Base-by-base conservation (phyloP, 73 alveolate genomes). In the Diophrys sp. region DNA sequence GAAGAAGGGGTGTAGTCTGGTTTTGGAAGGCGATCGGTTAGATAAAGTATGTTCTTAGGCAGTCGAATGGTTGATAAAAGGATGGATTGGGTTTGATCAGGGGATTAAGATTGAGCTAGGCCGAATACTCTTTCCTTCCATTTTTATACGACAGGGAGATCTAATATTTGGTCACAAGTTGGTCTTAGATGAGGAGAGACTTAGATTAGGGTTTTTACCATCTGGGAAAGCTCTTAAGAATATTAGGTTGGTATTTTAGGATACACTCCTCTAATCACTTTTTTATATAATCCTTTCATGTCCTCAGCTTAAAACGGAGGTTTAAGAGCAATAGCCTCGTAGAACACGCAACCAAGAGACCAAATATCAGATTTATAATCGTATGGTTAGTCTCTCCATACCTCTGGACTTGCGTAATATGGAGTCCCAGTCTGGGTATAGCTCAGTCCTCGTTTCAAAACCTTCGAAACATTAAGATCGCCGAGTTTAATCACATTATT, bases 261-360 rank as follows among this genome's bases (percentile, higher is more conserved):
- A 27, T 67, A 67, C n/a, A 31, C 55, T 5, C 91, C 91, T 69
- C 71, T 86, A 67, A 74, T 70, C 26, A 92, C 93, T 75, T 92
- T 88, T 69, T 82, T 88, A 74, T 70, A 92, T 67, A 92, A 79
- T 27, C 91, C 95, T 81, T 92, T 80, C 97, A 92, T 92, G 30
- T 92, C 89, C 55, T 81, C 85, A 32, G 95, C 96, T 89, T 81
- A 74, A 73, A 93, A 93, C 28, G 96, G 98, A 23, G 98, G 94
- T 56, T 78, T 84, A 8, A 90, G 67, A 77, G 94, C 87, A 2
- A 90, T 89, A 83, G 89, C 70, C 83, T 96, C 98, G 87, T 96
- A 96, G 70, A 94, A 78, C 0, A 96, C 96, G 78, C 98, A 94
- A 53, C 99, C 99, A 30, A 96, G 73, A 27, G 97, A 88, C 99